phyloP scores from a whole-genome alignment of 2,329 filamentous ascomycete species.

The Colletotrichum lupini region DNA sequence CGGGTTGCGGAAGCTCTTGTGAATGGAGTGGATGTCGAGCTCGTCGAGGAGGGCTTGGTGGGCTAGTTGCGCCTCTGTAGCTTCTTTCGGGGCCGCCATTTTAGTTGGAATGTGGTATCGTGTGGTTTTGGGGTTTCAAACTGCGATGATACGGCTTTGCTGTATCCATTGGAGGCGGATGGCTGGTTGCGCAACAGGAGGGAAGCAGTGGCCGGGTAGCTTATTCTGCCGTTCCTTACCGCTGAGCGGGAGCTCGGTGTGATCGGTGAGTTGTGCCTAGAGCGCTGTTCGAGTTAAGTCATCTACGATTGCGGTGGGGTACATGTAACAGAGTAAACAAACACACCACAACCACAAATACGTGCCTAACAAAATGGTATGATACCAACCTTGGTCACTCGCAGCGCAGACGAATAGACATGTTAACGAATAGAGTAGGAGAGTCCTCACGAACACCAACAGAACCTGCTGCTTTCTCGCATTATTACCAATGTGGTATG shows the following conservation, averaged over 20 bases:
- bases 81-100: constrained; percentile 75
- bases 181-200: not conserved
- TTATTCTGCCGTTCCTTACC: constrained; percentile 35
- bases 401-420: not conserved
- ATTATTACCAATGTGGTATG: constrained; percentile 98
- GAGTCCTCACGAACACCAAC: constrained; percentile 97
- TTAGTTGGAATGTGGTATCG: constrained; percentile 57
- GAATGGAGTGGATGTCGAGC: constrained; percentile 88
- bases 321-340: constrained; percentile 20
- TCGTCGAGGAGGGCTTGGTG: constrained; percentile 89
- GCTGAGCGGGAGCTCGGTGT: constrained; percentile 15
- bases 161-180: not conserved
- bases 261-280: not conserved
- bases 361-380: constrained; percentile 31
- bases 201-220: constrained; percentile 20
- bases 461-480: constrained; percentile 90
- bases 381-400: not conserved
- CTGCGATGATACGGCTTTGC: not conserved
- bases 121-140: not conserved
- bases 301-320: not conserved
- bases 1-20: constrained; percentile 90
- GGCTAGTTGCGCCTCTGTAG: constrained; percentile 78
- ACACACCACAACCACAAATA: not conserved
- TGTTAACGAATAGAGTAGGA: constrained; percentile 64
- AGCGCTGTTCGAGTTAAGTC: not conserved